Evolutionary conservation across 2,329 filamentous ascomycete species (phyloP).

Genomic region (Exophiala alcalophila): DNA sequence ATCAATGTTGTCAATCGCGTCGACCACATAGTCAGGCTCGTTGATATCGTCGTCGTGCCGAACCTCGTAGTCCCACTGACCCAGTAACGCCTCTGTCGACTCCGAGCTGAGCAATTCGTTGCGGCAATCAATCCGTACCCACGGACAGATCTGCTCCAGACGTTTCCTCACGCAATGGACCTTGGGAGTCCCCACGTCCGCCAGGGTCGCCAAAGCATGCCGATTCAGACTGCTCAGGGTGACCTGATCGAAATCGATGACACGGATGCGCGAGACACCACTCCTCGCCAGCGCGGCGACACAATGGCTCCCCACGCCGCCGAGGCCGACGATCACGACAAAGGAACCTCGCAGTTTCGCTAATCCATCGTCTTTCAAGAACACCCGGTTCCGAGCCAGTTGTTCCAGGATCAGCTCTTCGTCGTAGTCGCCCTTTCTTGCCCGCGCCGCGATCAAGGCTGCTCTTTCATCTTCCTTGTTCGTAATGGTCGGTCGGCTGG

Average conservation of each 20-base stretch:
- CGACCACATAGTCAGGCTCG: constrained; percentile 82
- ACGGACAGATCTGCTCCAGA: constrained; percentile 82
- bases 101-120: constrained; percentile 76
- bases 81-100: constrained; percentile 65
- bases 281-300: constrained; percentile 81
- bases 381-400: constrained; percentile 86
- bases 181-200: constrained; percentile 90
- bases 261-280: constrained; percentile 79
- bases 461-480: constrained; percentile 55
- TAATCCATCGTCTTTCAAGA: constrained; percentile 79
- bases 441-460: constrained; percentile 57
- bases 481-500: constrained; percentile 32
- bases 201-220: constrained; percentile 91
- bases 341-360: constrained; percentile 75
- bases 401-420: constrained; percentile 90
- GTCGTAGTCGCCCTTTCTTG: constrained; percentile 62
- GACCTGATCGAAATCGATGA: constrained; percentile 97
- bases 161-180: constrained; percentile 78
- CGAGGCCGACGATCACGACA: constrained; percentile 86
- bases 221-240: constrained; percentile 90
- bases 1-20: constrained; percentile 98
- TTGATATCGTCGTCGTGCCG: constrained; percentile 46
- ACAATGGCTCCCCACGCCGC: constrained; percentile 92
- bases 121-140: constrained; percentile 82
- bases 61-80: constrained; percentile 57